Evolutionary conservation across 2,329 filamentous ascomycete genomes (phyloP).

Genomic region (Epichloe brachyelytri): DNA sequence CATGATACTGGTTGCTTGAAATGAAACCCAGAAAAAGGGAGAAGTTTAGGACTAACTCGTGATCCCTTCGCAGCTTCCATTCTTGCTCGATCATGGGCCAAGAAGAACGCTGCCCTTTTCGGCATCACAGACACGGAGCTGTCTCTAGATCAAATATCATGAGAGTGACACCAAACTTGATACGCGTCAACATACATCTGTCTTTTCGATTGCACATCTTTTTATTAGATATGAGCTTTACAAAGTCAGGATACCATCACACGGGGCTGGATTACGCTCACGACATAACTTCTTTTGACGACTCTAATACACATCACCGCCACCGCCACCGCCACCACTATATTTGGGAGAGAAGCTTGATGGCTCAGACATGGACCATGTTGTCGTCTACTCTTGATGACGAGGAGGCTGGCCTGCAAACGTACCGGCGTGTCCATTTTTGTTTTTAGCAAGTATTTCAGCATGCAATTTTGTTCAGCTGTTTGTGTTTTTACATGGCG

Average conservation of each 20-base stretch:
- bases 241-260: slow-evolving; percentile 8
- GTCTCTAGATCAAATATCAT: slow-evolving; percentile 34
- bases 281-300: slow-evolving; percentile 15
- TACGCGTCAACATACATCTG: slow-evolving; percentile 2
- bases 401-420: slow-evolving; percentile 1
- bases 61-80: slow-evolving; percentile 56
- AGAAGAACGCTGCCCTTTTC: slow-evolving; percentile 54
- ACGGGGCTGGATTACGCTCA: slow-evolving; percentile 18
- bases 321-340: slow-evolving; percentile 5
- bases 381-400: neutral
- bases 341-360: neutral
- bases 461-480: slow-evolving; percentile 18
- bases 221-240: slow-evolving; percentile 13
- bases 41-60: slow-evolving; percentile 9
- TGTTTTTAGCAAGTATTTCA: slow-evolving; percentile 22
- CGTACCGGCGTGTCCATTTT: slow-evolving; percentile 14
- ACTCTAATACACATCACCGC: slow-evolving; percentile 19
- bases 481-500: slow-evolving; percentile 26
- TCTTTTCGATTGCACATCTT: slow-evolving; percentile 4
- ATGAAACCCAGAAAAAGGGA: neutral
- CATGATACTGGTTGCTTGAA: neutral
- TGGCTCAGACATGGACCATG: neutral
- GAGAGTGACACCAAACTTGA: slow-evolving; percentile 10
- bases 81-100: slow-evolving; percentile 83
- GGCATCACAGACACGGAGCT: slow-evolving; percentile 38